Conservation (phyloP, 2,329 filamentous ascomycete species). For the Penicillium fuscoglaucum region DNA sequence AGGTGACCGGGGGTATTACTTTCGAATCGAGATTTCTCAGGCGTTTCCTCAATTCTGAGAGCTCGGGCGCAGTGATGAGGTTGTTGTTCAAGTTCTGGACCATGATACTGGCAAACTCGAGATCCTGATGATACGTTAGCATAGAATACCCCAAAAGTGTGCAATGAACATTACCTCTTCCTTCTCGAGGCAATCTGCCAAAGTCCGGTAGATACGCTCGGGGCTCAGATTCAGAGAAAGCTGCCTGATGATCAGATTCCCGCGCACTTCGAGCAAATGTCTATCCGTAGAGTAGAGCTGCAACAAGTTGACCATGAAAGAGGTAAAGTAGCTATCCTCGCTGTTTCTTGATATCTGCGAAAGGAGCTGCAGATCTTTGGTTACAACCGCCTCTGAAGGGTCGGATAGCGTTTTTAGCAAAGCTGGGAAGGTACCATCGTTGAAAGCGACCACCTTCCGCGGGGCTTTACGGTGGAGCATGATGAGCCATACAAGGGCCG, state of each 20-base stretch:
- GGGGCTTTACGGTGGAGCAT: conserved; percentile 97
- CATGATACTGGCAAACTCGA: conserved; percentile 99
- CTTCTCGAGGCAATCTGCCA: conserved; percentile 95
- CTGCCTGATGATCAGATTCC: conserved; percentile 95
- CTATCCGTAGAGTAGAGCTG: conserved; percentile 95
- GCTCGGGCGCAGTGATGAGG: conserved; percentile 91
- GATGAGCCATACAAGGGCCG: conserved; percentile 91
- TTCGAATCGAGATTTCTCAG: conserved; percentile 87
- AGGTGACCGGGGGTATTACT: conserved; percentile 44
- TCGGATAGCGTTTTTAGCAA: conserved; percentile 95
- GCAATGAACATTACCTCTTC: conserved; percentile 61
- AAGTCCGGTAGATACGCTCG: conserved; percentile 90
- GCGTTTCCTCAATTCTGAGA: conserved; percentile 85
- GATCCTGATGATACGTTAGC: conserved; percentile 56
- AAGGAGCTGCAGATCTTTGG: conserved; percentile 85
- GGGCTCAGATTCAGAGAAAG: conserved; percentile 89
- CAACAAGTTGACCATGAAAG: conserved; percentile 95
- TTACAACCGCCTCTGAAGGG: conserved; percentile 92
- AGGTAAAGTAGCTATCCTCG: conserved; percentile 95
- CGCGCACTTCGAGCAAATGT: conserved; percentile 83
- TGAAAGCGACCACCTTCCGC: conserved; percentile 88
- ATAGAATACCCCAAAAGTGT: background rate
- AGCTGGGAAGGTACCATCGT: conserved; percentile 95
- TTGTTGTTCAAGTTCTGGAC: conserved; percentile 99
- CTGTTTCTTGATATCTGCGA: conserved; percentile 96